Percentiles rank a stretch among this genome's conserved stretches.
Evolutionary conservation across 208 protist genomes (phyloP).

Genomic region (Vickermania spadyakhi): DNA sequence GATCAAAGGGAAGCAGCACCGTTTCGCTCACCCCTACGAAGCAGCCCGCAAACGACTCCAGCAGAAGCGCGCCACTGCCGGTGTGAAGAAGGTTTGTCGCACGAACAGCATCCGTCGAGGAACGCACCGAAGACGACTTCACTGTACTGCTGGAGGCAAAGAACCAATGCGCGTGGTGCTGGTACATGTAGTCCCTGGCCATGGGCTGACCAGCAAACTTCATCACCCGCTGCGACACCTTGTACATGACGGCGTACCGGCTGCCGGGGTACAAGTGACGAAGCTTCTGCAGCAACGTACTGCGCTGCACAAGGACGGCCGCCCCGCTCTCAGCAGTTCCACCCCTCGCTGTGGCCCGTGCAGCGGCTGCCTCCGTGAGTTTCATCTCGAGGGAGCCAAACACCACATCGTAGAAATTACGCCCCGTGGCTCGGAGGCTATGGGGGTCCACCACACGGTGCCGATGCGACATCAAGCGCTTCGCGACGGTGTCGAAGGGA

Average conservation of each 20-base stretch:
- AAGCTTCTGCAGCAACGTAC: conserved; percentile 24
- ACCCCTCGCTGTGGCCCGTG: neutral
- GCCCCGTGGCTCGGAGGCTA: conserved; percentile 14
- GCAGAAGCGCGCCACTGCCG: conserved; percentile 21
- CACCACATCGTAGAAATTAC: conserved; percentile 29
- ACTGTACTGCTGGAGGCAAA: neutral
- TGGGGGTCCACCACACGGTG: conserved; percentile 30
- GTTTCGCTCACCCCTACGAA: conserved; percentile 51
- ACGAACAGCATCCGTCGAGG: neutral
- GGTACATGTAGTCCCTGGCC: conserved; percentile 47
- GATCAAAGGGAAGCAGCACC: conserved; percentile 65
- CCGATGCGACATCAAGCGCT: conserved; percentile 72
- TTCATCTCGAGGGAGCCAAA: conserved; percentile 28
- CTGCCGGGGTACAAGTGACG: conserved; percentile 68
- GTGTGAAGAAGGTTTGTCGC: conserved; percentile 12
- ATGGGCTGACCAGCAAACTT: conserved; percentile 80
- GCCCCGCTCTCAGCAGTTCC: conserved; percentile 7
- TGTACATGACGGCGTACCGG: conserved; percentile 60
- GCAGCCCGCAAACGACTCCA: conserved; percentile 46
- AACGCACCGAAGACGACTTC: neutral
- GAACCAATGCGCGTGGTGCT: conserved; percentile 25
- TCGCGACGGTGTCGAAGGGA: conserved; percentile 79
- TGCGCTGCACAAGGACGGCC: conserved; percentile 3
- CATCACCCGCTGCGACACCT: conserved; percentile 63
- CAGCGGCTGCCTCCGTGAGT: conserved; percentile 3